A percentile compares a stretch with the other conserved stretches of the same genome.
These are phyloP conservation scores for Cicer bijugum DNA, from an alignment of 306 rosid species.

Conservation along the genomic window DNA sequence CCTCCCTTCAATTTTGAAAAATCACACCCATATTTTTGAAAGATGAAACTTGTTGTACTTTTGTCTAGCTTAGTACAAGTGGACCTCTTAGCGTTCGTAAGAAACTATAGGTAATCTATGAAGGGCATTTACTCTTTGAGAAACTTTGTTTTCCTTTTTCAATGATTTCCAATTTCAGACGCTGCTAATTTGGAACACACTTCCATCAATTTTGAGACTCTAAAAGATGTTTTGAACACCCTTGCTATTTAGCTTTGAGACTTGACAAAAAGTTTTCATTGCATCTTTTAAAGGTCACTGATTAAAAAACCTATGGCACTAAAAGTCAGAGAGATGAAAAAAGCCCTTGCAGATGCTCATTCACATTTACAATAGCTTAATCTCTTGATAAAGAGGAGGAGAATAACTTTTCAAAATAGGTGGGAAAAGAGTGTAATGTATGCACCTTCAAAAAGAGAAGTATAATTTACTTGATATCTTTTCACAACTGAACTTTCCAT, in stretches of 20 bases:
- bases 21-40: not conserved
- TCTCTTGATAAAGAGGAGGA: not conserved
- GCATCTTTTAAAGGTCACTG: not conserved
- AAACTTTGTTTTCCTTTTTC: not conserved
- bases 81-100: not conserved
- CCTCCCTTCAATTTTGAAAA: not conserved
- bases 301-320: not conserved
- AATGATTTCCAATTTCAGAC: conserved; percentile 13
- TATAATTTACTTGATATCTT: not conserved
- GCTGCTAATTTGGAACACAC: conserved; percentile 1
- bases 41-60: not conserved
- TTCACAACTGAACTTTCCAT: not conserved
- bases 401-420: not conserved
- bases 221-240: conserved; percentile 1
- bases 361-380: not conserved
- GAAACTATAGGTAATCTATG: not conserved
- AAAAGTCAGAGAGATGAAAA: not conserved
- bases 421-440: not conserved
- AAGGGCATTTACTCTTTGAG: not conserved
- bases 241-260: not conserved
- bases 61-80: not conserved
- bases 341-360: not conserved
- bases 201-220: conserved; percentile 5
- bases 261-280: not conserved
- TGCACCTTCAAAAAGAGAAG: not conserved